Base-by-base conservation (phyloP, 2,329 filamentous ascomycete genomes). In the Xylariomycetidae sp. region DNA sequence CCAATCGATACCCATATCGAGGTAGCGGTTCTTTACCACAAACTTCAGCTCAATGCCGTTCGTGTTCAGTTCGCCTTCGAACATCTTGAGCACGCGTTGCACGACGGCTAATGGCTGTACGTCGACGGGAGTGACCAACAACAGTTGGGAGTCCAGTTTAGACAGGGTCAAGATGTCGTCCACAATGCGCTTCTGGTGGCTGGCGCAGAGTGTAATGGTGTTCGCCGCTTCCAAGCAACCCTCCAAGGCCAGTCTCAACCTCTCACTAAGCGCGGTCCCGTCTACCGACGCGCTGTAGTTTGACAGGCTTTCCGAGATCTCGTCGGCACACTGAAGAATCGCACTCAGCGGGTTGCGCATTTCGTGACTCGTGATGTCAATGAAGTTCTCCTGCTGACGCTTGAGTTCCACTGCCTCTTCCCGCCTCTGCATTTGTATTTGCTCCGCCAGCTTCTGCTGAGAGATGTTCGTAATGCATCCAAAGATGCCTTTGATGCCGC, bases 401-500 rank as follows among this genome's bases (percentile, higher is more conserved):
- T 92, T 92, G 40, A 88, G 69, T 53, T 90, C 82, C 2, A 89
- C 76, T 0, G 85, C 87, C 54, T 92, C 85, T 49, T 89, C 76
- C 50, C 85, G 82, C 37, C 85, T 78, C 27, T 79, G 72, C 48
- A 75, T 85, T 56, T 93, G 85, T 20, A 87, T 77, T 29, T 81
- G 79, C 57, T 93, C 86, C 1, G 86, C 85, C 68, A 81, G 82
- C 56, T 93, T 94, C 54, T 92, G 85, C 34, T 83, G 76, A 13
- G 82, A 87, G 43, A 94, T 93, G 50, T 93, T 85, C 0, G 85
- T 90, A 32, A 93, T 81, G 50, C 79, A 84, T 32, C 83, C 84
- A 47, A 89, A 88, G 3, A 88, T 80, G 40, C 79, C 77, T 60
- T 85, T 85, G 32, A 88, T 67, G 18, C 65, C 63, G 4, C 81